Percentiles rank a stretch among this genome's conserved stretches.
phyloP scores from a whole-genome alignment of 768 basidiomycete genomes.

The Suillus subaureus region DNA sequence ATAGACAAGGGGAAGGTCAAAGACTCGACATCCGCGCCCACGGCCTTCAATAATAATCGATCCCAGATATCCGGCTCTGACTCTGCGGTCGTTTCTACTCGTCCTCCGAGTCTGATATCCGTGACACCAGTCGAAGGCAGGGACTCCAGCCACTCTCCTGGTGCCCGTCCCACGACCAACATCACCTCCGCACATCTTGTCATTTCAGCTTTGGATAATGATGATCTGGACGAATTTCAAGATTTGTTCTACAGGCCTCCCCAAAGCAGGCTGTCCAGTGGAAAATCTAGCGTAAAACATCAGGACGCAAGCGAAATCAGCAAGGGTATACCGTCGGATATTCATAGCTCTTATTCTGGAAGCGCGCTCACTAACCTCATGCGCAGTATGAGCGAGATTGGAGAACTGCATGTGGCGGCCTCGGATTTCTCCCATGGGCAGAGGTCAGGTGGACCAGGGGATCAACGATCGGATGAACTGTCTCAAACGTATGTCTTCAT shows the following conservation, averaged over 20 bases:
- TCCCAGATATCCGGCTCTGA: neutral
- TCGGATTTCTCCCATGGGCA: constrained; percentile 18
- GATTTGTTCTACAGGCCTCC: constrained; percentile 70
- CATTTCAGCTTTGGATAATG: constrained; percentile 54
- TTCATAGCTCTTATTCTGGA: constrained; percentile 29
- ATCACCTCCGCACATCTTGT: constrained; percentile 41
- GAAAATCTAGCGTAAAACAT: constrained; percentile 1
- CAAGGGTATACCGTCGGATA: constrained; percentile 32
- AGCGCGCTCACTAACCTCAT: constrained; percentile 43
- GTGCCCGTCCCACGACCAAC: constrained; percentile 21
- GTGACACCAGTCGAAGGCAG: neutral
- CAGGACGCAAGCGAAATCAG: constrained; percentile 7
- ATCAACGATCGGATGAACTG: constrained; percentile 16
- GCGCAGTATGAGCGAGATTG: constrained; percentile 42
- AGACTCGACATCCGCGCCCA: neutral
- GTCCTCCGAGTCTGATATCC: constrained; percentile 1
- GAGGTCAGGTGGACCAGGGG: constrained; percentile 11
- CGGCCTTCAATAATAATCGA: neutral
- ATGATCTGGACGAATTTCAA: constrained; percentile 73
- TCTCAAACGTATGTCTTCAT: constrained; percentile 19
- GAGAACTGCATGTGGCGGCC: constrained; percentile 24
- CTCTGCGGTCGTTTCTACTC: neutral
- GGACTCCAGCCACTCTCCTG: constrained; percentile 7
- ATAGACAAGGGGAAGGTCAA: neutral
- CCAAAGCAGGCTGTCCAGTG: neutral